Conservation (phyloP, 1,284 basidiomycete genomes). For the Leccinum ponderosum region DNA sequence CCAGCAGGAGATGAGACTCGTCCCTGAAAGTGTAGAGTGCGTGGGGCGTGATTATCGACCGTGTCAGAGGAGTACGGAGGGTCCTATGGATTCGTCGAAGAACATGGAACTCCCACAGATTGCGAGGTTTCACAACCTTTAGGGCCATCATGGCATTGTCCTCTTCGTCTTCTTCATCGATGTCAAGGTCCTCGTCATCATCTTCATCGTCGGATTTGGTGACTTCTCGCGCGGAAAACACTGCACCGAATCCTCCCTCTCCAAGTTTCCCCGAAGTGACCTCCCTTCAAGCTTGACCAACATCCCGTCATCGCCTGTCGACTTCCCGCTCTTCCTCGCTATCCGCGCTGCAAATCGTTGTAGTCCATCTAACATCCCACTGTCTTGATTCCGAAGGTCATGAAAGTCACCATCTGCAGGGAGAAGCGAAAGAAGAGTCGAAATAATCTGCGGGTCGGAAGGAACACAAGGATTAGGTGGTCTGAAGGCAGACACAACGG, state of each 20-base stretch:
- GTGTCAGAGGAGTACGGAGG: constrained; percentile 54
- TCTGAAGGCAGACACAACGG: constrained; percentile 59
- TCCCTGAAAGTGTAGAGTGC: constrained; percentile 83
- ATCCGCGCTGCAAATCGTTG: constrained; percentile 64
- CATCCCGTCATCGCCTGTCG: constrained; percentile 44
- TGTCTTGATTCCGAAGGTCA: constrained; percentile 57
- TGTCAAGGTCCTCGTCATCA: constrained; percentile 57
- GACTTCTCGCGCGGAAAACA: constrained; percentile 81
- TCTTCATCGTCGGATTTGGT: constrained; percentile 38
- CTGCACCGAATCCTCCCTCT: constrained; percentile 95
- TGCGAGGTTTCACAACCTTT: constrained; percentile 90
- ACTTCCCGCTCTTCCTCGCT: constrained; percentile 43
- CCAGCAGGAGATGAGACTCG: constrained; percentile 89
- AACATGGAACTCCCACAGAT: constrained; percentile 92
- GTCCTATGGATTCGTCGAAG: constrained; percentile 76
- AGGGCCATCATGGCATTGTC: constrained; percentile 73
- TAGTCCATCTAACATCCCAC: constrained; percentile 64
- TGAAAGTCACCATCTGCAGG: constrained; percentile 66
- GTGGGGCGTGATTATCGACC: constrained; percentile 73
- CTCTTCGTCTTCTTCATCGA: constrained; percentile 58
- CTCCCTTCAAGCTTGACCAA: constrained; percentile 57
- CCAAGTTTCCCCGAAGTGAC: constrained; percentile 85
- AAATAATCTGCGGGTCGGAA: constrained; percentile 68
- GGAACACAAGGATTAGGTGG: constrained; percentile 91
- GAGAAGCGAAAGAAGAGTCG: constrained; percentile 67